These are phyloP conservation scores for Calvatia gigantea DNA, from an alignment of 768 basidiomycete species.

Conservation along the genomic window DNA sequence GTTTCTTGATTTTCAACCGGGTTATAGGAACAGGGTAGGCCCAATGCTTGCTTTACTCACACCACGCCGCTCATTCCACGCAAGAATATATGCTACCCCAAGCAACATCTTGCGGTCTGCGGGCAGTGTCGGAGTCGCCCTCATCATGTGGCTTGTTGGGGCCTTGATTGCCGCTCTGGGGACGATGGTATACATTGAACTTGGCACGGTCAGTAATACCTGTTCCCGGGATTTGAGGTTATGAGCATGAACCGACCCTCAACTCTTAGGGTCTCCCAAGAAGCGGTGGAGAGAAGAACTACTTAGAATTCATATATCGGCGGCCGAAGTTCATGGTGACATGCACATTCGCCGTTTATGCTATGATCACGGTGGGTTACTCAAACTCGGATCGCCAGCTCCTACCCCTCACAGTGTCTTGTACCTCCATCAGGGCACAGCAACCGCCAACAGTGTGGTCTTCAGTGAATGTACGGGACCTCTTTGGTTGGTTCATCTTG, in stretches of 20 bases:
- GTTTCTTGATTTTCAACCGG: conserved; percentile 71
- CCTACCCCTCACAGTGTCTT: not conserved
- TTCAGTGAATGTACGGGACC: conserved; percentile 66
- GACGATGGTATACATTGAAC: conserved; percentile 70
- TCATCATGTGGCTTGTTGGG: conserved; percentile 71
- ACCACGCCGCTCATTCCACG: not conserved
- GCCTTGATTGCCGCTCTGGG: conserved; percentile 62
- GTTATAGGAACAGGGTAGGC: conserved; percentile 70
- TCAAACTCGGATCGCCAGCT: not conserved
- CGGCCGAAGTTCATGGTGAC: conserved; percentile 59
- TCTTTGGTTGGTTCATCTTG: not conserved
- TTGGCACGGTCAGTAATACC: conserved; percentile 55
- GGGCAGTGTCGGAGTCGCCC: conserved; percentile 66
- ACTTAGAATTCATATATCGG: conserved; percentile 67
- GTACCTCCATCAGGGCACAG: conserved; percentile 42
- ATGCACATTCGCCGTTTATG: conserved; percentile 56
- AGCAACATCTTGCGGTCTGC: conserved; percentile 63
- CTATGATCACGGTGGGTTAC: conserved; percentile 48
- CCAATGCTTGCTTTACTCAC: not conserved
- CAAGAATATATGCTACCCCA: conserved; percentile 69
- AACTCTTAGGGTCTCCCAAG: conserved; percentile 54
- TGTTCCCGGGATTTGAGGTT: not conserved
- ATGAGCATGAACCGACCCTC: not conserved
- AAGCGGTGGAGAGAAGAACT: conserved; percentile 76
- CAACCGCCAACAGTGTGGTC: conserved; percentile 57